phyloP scores from a whole-genome alignment of 2,329 filamentous ascomycete species.

The Macrophomina tecta region DNA sequence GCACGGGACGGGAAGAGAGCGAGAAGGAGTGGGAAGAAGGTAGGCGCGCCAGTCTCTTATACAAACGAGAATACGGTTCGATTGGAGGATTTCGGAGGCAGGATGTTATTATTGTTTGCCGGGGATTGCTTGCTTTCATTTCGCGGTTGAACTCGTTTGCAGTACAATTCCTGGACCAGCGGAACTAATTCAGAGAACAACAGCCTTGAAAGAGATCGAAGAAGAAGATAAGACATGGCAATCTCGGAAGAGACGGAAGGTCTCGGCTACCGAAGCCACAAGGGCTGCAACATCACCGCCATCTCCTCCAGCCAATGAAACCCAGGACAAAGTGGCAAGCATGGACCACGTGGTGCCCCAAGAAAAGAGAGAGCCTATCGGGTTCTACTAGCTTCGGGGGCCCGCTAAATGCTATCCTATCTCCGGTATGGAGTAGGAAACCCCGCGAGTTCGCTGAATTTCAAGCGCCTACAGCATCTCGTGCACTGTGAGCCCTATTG shows the following conservation, averaged over 20 bases:
- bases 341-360: slow-evolving; percentile 8
- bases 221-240: slow-evolving; percentile 63
- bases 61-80: not conserved
- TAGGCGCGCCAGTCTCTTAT: slow-evolving; percentile 47
- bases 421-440: too few relatives aligned
- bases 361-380: not conserved
- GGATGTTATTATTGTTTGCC: not conserved
- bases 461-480: too few relatives aligned
- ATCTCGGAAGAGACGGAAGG: slow-evolving; percentile 46
- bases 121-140: too few relatives aligned
- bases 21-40: slow-evolving; percentile 91
- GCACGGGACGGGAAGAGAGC: slow-evolving; percentile 74
- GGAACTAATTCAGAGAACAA: slow-evolving; percentile 42
- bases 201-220: slow-evolving; percentile 71
- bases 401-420: too few relatives aligned
- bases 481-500: too few relatives aligned
- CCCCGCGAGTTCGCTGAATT: too few relatives aligned
- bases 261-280: slow-evolving; percentile 15
- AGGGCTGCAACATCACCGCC: not conserved
- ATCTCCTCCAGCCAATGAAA: not conserved
- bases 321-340: not conserved
- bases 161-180: not conserved
- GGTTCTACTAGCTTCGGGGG: not conserved
- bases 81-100: slow-evolving; percentile 6
- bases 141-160: too few relatives aligned